Evolutionary conservation across 176 grass and related monocot species (phyloP), one percentile per base, ranked within the genome.

Genomic region (Eragrostis curvula): DNA sequence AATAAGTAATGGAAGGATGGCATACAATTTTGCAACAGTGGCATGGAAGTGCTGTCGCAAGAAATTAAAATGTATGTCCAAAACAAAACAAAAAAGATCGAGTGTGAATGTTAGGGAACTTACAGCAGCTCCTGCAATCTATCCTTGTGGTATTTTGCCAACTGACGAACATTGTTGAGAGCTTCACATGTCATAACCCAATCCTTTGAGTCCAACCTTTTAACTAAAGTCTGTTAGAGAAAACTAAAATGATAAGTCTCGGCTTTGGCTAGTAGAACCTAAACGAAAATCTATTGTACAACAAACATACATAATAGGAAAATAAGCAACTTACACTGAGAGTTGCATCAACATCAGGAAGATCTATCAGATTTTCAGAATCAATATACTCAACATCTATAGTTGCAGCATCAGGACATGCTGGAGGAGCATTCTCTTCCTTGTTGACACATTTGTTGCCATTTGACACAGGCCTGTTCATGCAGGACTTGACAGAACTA

Each of bases 121-220:
- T 91, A 98, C 96, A 98, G 77, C 42, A 89, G 82, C 17, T 93
- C 96, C 86, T 87, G 85, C 73, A 98, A 73, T 43, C 77, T 91
- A 66, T 95, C 88, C 75, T 93, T 93, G 86, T 95, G 92, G 82
- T 84, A 91, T 72, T 90, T 89, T 47, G 96, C 82, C 60, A 98
- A 73, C 59, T 93, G 96, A 29, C 96, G 90, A 48, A 93, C 90
- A 86, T 93, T 95, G 82, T 98, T 98, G 20, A 98, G 90, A 68
- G 90, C 90, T 91, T 90, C 92, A 85, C 90, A 98, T 82, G 92
- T 89, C 75, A 78, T 87, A 74, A 98, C 27, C 96, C 92, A 98
- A 30, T 95, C 84, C 81, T 95, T 98, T 28, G 92, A 95, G 53
- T 95, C 92, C 89, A 95, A 81, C 74, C 92, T 95, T 49, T 77